Conservation (phyloP, 2,329 filamentous ascomycete genomes). For the Colletotrichum scovillei region DNA sequence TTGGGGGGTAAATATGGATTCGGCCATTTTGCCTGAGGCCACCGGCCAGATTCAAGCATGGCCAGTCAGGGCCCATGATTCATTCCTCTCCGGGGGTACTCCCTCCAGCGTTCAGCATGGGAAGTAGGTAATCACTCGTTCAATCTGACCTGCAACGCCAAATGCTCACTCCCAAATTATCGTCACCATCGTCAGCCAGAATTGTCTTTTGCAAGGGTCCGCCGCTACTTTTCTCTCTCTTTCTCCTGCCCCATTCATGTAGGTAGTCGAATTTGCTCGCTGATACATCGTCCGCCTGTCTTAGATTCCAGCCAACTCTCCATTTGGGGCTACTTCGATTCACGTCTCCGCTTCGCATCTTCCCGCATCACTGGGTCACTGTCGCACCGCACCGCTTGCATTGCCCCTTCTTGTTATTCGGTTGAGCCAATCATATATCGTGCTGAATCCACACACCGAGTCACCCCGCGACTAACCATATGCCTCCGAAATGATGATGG, state of each 20-base stretch:
- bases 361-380: slow-evolving; percentile 3
- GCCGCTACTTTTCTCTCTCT: background rate
- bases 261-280: too few relatives aligned
- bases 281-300: background rate
- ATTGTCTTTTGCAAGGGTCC: background rate
- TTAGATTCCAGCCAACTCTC: background rate
- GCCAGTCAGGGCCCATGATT: slow-evolving; percentile 23
- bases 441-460: background rate
- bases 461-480: slow-evolving; percentile 19
- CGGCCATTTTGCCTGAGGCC: slow-evolving; percentile 6
- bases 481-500: slow-evolving; percentile 21
- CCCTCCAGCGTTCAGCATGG: too few relatives aligned
- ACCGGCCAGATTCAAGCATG: background rate
- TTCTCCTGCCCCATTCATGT: background rate
- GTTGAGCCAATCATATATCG: slow-evolving; percentile 10
- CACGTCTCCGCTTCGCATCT: slow-evolving; percentile 6
- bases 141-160: background rate
- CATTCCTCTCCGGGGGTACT: slow-evolving; percentile 1
- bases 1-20: slow-evolving; percentile 10
- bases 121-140: too few relatives aligned
- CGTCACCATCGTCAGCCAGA: background rate
- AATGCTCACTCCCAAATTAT: background rate
- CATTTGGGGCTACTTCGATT: background rate
- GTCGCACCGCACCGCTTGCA: background rate
- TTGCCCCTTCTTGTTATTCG: background rate